Evolutionary conservation across 2,329 filamentous ascomycete genomes (phyloP).

Genomic region (Cladosporium sp.): DNA sequence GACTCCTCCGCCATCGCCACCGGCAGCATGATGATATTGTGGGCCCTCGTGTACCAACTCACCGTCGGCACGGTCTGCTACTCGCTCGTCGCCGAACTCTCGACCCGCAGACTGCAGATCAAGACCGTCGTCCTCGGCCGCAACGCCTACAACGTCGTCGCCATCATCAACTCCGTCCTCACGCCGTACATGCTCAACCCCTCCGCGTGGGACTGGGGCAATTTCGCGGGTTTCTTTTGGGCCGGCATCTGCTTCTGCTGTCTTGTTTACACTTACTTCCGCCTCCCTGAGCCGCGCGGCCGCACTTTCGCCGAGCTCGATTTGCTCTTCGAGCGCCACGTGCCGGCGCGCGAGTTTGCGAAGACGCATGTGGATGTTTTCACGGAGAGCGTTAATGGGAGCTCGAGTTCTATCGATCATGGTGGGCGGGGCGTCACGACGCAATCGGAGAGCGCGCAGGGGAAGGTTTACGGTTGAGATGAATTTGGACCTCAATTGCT

Average conservation of each 20-base stretch:
- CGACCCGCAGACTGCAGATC: constrained; percentile 77
- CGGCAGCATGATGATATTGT: constrained; percentile 78
- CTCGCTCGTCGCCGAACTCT: constrained; percentile 80
- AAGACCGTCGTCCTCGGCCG: constrained; percentile 88
- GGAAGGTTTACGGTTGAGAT: too few relatives aligned
- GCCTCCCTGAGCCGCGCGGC: constrained; percentile 73
- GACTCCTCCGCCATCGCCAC: constrained; percentile 67
- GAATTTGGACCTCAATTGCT: too few relatives aligned
- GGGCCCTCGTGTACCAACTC: constrained; percentile 79
- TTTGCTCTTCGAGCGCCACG: constrained; percentile 70
- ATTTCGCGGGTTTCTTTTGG: constrained; percentile 88
- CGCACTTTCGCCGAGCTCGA: constrained; percentile 85
- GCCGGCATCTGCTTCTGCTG: constrained; percentile 75
- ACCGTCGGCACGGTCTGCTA: constrained; percentile 88
- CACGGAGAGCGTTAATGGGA: constrained; percentile 18
- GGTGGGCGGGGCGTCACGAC: background rate
- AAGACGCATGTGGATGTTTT: constrained; percentile 54
- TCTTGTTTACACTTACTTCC: constrained; percentile 77
- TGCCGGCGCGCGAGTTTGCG: constrained; percentile 71
- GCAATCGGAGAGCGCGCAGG: background rate
- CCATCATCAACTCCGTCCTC: constrained; percentile 74
- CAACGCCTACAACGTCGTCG: constrained; percentile 71
- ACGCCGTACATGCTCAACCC: constrained; percentile 95
- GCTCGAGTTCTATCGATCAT: background rate
- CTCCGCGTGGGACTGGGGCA: constrained; percentile 79